phyloP scores from a whole-genome alignment of 257 asterid genomes.

The Rhazya stricta region DNA sequence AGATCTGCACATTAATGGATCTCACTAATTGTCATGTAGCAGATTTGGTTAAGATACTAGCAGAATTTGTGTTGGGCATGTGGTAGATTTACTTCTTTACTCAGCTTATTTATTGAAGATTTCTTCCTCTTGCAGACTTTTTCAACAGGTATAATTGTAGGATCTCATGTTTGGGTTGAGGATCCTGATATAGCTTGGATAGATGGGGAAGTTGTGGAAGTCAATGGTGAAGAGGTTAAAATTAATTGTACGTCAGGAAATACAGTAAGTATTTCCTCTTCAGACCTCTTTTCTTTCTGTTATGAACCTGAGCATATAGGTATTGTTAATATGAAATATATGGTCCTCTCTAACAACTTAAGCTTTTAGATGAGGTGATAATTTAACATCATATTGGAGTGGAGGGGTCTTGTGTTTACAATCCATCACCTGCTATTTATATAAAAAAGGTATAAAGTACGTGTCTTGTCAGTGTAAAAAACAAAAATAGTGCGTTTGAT shows the following conservation, averaged over 20 bases:
- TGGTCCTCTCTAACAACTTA: not conserved
- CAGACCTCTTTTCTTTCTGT: not conserved
- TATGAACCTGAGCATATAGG: not conserved
- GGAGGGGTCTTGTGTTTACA: not conserved
- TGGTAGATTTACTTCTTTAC: not conserved
- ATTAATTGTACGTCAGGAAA: conserved; percentile 62
- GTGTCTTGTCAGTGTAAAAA: not conserved
- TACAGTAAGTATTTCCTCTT: conserved; percentile 46
- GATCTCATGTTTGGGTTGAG: conserved; percentile 94
- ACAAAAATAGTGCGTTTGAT: not conserved
- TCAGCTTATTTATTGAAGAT: conserved; percentile 3
- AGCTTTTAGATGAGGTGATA: not conserved
- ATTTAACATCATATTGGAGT: not conserved
- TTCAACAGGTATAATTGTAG: conserved; percentile 57
- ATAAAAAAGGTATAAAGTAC: not conserved
- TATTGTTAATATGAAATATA: not conserved
- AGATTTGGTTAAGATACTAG: not conserved
- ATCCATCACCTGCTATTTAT: not conserved
- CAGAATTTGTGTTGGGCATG: not conserved
- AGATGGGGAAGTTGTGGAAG: conserved; percentile 70
- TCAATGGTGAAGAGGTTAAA: conserved; percentile 59
- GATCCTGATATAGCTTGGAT: conserved; percentile 87
- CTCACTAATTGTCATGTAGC: not conserved
- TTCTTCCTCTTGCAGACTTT: conserved; percentile 49
- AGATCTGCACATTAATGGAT: not conserved